Evolutionary conservation across 2,329 filamentous ascomycete genomes (phyloP).

Genomic region (Ceratocystiopsis brevicomis): DNA sequence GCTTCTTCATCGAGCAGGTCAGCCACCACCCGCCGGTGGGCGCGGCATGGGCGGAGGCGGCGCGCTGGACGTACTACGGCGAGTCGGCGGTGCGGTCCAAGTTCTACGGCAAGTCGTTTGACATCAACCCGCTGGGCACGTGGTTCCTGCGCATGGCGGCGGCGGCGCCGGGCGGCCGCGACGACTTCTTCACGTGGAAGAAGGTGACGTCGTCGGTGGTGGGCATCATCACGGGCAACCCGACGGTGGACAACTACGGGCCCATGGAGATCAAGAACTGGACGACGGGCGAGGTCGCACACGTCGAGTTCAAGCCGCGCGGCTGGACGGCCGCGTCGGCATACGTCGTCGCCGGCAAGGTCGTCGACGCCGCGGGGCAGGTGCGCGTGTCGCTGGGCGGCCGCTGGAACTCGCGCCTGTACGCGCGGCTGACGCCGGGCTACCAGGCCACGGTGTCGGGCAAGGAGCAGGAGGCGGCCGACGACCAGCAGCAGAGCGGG

Average conservation of each 20-base stretch:
- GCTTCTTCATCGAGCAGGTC: conserved; percentile 96
- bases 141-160: conserved; percentile 59
- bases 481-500: too few relatives aligned
- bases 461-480: background rate
- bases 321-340: conserved; percentile 92
- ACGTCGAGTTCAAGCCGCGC: conserved; percentile 81
- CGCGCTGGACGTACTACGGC: conserved; percentile 93
- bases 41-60: conserved; percentile 78
- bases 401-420: conserved; percentile 94
- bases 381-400: conserved; percentile 82
- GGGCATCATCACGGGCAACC: conserved; percentile 92
- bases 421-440: conserved; percentile 79
- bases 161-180: conserved; percentile 51
- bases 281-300: conserved; percentile 81
- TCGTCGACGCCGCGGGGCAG: conserved; percentile 59
- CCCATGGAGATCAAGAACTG: conserved; percentile 95
- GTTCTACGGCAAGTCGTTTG: conserved; percentile 94
- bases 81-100: conserved; percentile 91
- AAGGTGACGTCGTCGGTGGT: conserved; percentile 97
- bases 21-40: conserved; percentile 92
- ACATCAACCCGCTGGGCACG: conserved; percentile 87
- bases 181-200: conserved; percentile 95
- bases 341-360: conserved; percentile 73
- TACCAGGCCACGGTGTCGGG: conserved; percentile 49
- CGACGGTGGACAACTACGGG: conserved; percentile 94